Conservation (phyloP, 345 rosid species). For the Ceriops decandra region DNA sequence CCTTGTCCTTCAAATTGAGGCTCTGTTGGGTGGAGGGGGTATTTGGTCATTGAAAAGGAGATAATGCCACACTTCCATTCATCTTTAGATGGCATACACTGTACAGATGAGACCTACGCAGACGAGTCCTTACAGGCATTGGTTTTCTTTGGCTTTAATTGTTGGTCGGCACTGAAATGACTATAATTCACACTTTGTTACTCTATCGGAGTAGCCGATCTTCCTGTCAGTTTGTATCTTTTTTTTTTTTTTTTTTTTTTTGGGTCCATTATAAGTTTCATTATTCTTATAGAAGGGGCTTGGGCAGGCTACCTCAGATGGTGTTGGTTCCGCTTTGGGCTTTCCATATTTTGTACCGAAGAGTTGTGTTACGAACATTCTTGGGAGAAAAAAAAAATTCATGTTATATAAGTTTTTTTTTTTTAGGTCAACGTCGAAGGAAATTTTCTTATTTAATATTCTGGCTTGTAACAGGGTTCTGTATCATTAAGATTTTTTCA, state of each 20-base stretch:
- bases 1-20: conserved; percentile 14
- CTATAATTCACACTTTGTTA: conserved; percentile 6
- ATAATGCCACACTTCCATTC: conserved; percentile 10
- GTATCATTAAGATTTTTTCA: no score
- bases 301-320: neutral
- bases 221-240: no score
- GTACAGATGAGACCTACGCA: conserved; percentile 40
- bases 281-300: neutral
- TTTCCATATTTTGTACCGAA: neutral
- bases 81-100: conserved; percentile 26
- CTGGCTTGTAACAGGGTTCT: neutral
- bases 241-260: conserved; percentile 1
- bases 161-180: neutral
- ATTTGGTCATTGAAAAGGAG: conserved; percentile 18
- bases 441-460: conserved; percentile 15
- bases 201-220: neutral
- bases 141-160: neutral
- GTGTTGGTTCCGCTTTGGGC: conserved; percentile 12
- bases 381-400: neutral
- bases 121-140: conserved; percentile 11
- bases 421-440: neutral
- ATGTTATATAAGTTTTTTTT: neutral
- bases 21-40: conserved; percentile 20
- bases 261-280: neutral
- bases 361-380: neutral